phyloP scores from a whole-genome alignment of 2,329 filamentous ascomycete genomes.

The Penicillium sp. region DNA sequence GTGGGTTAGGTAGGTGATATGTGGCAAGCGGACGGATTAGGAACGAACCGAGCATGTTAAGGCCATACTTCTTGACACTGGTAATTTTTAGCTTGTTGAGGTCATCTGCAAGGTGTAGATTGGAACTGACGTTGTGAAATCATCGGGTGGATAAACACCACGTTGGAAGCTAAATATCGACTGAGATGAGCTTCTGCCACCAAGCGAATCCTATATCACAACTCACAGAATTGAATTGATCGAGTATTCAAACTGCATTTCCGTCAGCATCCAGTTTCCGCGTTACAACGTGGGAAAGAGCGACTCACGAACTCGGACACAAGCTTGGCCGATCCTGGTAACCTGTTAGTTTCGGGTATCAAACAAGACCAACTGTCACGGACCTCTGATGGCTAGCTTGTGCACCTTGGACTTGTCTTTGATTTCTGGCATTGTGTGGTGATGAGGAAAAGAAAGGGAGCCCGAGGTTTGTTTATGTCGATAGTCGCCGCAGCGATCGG shows the following conservation, averaged over 20 bases:
- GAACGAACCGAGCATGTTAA: slow-evolving; percentile 80
- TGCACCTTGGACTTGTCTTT: slow-evolving; percentile 81
- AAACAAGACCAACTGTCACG: background rate
- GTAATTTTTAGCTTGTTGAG: slow-evolving; percentile 3
- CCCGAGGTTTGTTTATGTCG: slow-evolving; percentile 35
- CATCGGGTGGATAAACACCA: slow-evolving; percentile 81
- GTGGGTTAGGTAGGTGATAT: slow-evolving; percentile 9
- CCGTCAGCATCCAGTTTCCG: slow-evolving; percentile 8
- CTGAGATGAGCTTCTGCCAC: slow-evolving; percentile 18
- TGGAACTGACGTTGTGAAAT: slow-evolving; percentile 75
- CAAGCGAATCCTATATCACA: background rate
- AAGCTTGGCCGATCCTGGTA: slow-evolving; percentile 67
- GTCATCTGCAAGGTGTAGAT: background rate
- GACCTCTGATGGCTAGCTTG: slow-evolving; percentile 67
- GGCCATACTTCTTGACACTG: slow-evolving; percentile 94
- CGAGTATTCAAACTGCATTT: slow-evolving; percentile 81
- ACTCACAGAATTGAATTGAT: slow-evolving; percentile 91
- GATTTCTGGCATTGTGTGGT: slow-evolving; percentile 41
- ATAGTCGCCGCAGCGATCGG: slow-evolving; percentile 36
- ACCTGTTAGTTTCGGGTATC: slow-evolving; percentile 26
- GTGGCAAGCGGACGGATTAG: background rate
- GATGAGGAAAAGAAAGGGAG: slow-evolving; percentile 5
- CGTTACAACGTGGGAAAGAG: background rate
- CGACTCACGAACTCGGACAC: slow-evolving; percentile 87
- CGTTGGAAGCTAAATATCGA: slow-evolving; percentile 66